These are phyloP conservation scores for Solanum neorickii DNA, from an alignment of 257 asterid genomes.

Conservation along the genomic window DNA sequence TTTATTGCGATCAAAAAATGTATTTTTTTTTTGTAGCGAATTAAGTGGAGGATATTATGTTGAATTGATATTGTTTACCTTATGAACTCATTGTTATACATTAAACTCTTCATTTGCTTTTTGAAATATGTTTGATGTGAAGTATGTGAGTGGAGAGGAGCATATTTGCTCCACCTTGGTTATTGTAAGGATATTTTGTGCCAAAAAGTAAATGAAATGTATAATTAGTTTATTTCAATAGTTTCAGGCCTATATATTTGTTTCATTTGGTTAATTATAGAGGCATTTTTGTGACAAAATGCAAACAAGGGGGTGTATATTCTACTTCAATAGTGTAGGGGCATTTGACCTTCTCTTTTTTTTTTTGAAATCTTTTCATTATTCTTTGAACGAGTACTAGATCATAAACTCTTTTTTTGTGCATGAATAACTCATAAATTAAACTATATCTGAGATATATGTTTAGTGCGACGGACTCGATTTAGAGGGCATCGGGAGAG, in stretches of 20 bases:
- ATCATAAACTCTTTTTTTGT: no score
- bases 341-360: no score
- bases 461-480: neutral
- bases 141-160: neutral
- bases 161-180: neutral
- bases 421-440: neutral
- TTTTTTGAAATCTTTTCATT: fast-evolving
- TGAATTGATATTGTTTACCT: neutral
- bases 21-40: no score
- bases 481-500: neutral
- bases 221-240: neutral
- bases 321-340: neutral
- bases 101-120: neutral
- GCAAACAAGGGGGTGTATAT: neutral
- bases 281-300: neutral
- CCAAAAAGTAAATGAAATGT: neutral
- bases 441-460: neutral
- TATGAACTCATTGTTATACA: neutral
- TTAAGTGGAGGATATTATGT: neutral
- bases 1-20: no score
- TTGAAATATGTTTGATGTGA: neutral
- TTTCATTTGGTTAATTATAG: no score
- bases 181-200: neutral
- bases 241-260: neutral
- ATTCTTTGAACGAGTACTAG: neutral